Base-by-base conservation (phyloP, 1,139 yeast genomes). In the Nakaseomyces sp. region DNA sequence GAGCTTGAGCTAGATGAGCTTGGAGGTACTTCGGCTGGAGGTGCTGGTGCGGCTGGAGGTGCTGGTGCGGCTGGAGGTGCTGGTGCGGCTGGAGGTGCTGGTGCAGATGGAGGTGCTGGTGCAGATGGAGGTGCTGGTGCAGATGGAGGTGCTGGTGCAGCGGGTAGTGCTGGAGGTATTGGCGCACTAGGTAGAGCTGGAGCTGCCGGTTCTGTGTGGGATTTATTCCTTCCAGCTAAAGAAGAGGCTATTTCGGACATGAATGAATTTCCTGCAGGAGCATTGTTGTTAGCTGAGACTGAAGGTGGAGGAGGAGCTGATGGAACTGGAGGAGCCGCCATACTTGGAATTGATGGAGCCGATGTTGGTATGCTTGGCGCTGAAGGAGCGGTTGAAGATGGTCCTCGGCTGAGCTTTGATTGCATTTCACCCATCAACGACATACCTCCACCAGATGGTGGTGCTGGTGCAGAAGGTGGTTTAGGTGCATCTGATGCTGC, bases 41-140 rank as follows among this genome's bases (percentile, higher is more conserved):
- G 51, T 9, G 58, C 49, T 4, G 60, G 52, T 15, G 39, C 42
- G 17, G 30, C 37, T 13, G 41, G 32, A 7, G 15, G 5, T 25
- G 44, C 33, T 32, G 39, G 36, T 5, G 42, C 32, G 16, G 38
- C 28, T 6, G 38, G 38, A 22, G 42, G 25, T 15, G 38, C 28
- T 6, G 38, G 38, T 13, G 38, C 38, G 3, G 38, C 12, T 9
- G 38, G 38, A 4, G 38, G 28, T 17, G 49, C 36, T 4, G 52
- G 30, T n/a, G 51, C 38, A 6, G 65, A 47, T 9, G 60, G 56
- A 17, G 59, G 44, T 7, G 66, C 49, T 10, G 61, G 56, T 17
- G 59, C 43, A 4, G 48, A 45, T 5, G 61, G 55, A 48, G 47
- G 48, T 20, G 42, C 43, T 3, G 47, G 30, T 4, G 50, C 40